Evolutionary conservation across 805 yeast species (phyloP).

Genomic region (Wilhelminamyces savonicus): DNA sequence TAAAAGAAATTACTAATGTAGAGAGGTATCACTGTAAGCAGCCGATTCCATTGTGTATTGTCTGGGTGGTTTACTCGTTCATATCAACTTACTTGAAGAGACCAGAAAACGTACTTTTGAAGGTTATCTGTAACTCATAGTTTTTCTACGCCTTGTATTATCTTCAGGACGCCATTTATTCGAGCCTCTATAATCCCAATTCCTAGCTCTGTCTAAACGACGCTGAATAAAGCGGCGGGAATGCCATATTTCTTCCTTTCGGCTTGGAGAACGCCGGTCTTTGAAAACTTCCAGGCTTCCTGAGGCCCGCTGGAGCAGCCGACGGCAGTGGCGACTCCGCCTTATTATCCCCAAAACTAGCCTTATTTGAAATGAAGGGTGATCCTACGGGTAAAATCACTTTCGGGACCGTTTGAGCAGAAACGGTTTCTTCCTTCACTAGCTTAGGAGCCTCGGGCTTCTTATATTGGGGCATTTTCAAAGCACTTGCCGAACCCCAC

Average conservation of each 20-base stretch:
- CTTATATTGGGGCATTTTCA: constrained; percentile 22
- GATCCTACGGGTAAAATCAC: constrained; percentile 14
- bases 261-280: constrained; percentile 15
- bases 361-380: constrained; percentile 26
- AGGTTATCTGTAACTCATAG: too few relatives aligned
- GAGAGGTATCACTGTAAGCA: too few relatives aligned
- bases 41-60: too few relatives aligned
- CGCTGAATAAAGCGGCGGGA: constrained; percentile 20
- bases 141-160: too few relatives aligned
- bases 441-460: constrained; percentile 7
- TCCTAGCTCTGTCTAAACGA: constrained; percentile 7
- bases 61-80: too few relatives aligned
- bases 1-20: too few relatives aligned
- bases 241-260: constrained; percentile 17
- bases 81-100: too few relatives aligned
- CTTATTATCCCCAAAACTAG: constrained; percentile 5
- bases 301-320: constrained; percentile 16
- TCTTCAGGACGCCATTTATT: too few relatives aligned
- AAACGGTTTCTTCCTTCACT: not conserved
- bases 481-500: constrained; percentile 6
- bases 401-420: constrained; percentile 5
- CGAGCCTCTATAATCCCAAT: too few relatives aligned
- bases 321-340: too few relatives aligned
- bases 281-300: constrained; percentile 31
- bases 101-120: too few relatives aligned